These are phyloP conservation scores for Tetrahymena borealis DNA, from an alignment of 73 alveolate genomes.

Conservation along the genomic window DNA sequence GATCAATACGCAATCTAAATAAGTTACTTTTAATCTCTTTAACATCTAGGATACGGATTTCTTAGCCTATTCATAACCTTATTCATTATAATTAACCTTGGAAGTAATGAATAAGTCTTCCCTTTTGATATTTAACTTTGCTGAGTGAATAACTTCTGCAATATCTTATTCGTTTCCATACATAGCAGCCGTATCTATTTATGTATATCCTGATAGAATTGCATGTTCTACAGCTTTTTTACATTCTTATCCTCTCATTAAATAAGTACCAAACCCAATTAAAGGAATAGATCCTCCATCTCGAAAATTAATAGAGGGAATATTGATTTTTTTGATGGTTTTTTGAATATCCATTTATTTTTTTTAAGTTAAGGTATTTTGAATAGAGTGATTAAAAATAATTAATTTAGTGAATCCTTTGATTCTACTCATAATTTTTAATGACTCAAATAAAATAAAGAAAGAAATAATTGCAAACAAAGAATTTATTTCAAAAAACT, in stretches of 20 bases:
- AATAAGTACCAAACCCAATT: slow-evolving; percentile 49
- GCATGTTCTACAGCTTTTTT: slow-evolving; percentile 36
- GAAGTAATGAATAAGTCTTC: slow-evolving; percentile 35
- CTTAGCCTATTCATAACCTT: slow-evolving; percentile 18
- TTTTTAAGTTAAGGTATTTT: not conserved
- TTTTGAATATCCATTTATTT: not conserved
- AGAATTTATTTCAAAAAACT: too few relatives aligned
- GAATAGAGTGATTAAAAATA: not conserved
- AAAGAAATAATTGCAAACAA: too few relatives aligned
- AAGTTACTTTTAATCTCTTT: slow-evolving; percentile 30
- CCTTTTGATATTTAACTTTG: slow-evolving; percentile 5
- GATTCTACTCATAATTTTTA: too few relatives aligned
- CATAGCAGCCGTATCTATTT: slow-evolving; percentile 46
- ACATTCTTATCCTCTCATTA: slow-evolving; percentile 22
- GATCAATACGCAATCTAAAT: slow-evolving; percentile 70
- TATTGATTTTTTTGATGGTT: not conserved
- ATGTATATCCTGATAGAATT: slow-evolving; percentile 29
- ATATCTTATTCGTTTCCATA: slow-evolving; percentile 41
- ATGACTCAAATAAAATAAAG: too few relatives aligned
- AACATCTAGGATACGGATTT: slow-evolving; percentile 14
- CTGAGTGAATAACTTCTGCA: slow-evolving; percentile 19
- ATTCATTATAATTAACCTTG: slow-evolving; percentile 24
- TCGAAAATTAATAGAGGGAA: not conserved
- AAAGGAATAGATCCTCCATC: slow-evolving; percentile 32
- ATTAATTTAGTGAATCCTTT: not conserved